Evolutionary conservation across 345 rosid species (phyloP).

Genomic region (Orychophragmus violaceus): DNA sequence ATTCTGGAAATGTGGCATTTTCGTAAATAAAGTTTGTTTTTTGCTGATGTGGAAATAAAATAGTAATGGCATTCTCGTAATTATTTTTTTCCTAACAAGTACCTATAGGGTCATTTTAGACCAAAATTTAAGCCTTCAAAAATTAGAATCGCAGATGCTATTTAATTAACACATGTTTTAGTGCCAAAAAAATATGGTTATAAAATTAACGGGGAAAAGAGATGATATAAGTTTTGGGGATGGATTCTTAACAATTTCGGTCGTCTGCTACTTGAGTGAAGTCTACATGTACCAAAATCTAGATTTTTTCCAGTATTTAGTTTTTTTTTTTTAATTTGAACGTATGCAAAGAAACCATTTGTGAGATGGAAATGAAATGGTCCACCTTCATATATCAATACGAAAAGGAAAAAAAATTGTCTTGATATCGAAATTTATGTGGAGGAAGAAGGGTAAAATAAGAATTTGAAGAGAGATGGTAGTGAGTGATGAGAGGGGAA

Average conservation of each 20-base stretch:
- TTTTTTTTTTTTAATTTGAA: neutral
- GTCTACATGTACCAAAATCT: neutral
- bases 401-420: neutral
- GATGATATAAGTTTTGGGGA: neutral
- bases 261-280: neutral
- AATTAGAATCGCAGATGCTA: too few species aligned
- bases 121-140: too few species aligned
- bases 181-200: too few species aligned
- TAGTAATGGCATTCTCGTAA: too few species aligned
- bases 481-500: conserved; percentile 29
- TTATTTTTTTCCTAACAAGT: too few species aligned
- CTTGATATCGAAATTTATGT: neutral
- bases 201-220: neutral
- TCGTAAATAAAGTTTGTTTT: too few species aligned
- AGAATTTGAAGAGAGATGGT: neutral
- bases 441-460: conserved; percentile 15
- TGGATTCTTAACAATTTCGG: neutral
- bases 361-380: conserved; percentile 9
- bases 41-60: too few species aligned
- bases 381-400: conserved; percentile 2
- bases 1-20: too few species aligned
- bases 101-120: too few species aligned
- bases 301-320: neutral
- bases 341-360: neutral
- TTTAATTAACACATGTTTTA: too few species aligned